These are phyloP conservation scores for Kwoniella shandongensis DNA, from an alignment of 768 basidiomycete species.

Conservation along the genomic window DNA sequence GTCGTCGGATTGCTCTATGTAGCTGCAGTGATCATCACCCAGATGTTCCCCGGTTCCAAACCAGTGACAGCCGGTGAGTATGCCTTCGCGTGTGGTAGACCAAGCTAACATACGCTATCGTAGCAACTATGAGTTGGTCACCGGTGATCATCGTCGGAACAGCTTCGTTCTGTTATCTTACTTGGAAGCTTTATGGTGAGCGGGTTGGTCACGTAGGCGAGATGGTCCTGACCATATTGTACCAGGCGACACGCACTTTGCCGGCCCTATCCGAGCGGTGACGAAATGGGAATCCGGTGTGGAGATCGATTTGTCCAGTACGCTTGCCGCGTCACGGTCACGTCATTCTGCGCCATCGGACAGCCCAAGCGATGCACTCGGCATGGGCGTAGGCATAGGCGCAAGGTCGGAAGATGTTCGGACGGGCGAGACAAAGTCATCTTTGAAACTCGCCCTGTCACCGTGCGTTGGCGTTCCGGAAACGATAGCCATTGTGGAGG, in stretches of 20 bases:
- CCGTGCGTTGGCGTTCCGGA: background rate
- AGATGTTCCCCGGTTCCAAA: constrained; percentile 46
- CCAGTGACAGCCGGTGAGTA: constrained; percentile 50
- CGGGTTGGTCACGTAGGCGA: background rate
- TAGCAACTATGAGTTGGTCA: constrained; percentile 51
- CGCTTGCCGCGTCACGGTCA: constrained; percentile 34
- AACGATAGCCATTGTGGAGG: no score
- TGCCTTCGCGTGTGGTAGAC: no score
- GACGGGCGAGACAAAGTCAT: constrained; percentile 9
- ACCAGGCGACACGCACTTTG: constrained; percentile 49
- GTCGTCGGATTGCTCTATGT: constrained; percentile 34
- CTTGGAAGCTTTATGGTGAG: constrained; percentile 55
- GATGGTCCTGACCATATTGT: background rate
- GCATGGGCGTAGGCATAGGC: background rate
- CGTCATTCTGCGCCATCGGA: constrained; percentile 12
- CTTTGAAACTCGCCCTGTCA: constrained; percentile 14
- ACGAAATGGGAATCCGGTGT: constrained; percentile 56
- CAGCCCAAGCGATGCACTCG: background rate
- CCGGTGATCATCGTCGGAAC: constrained; percentile 50
- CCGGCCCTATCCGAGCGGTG: constrained; percentile 55
- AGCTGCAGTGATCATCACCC: constrained; percentile 40
- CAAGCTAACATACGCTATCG: no score
- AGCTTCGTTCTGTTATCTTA: constrained; percentile 40
- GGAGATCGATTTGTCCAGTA: constrained; percentile 52
- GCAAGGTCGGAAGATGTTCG: background rate